phyloP scores from a whole-genome alignment of 2,329 filamentous ascomycete species.

The Penicillium sp. region DNA sequence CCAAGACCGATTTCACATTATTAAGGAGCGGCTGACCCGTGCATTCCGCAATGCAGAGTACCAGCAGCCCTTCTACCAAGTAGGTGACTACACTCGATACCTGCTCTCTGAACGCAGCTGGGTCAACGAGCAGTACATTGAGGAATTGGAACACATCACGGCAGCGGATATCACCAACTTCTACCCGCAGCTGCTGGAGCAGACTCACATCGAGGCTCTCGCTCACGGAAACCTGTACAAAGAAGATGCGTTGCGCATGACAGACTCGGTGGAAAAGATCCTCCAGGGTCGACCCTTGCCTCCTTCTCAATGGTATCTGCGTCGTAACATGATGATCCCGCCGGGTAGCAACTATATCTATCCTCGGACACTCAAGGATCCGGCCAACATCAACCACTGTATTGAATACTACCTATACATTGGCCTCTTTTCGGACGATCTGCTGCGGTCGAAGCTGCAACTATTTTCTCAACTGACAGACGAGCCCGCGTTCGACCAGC shows the following conservation, averaged over 20 bases:
- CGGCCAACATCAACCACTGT: slow-evolving; percentile 86
- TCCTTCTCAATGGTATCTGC: slow-evolving; percentile 76
- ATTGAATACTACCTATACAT: slow-evolving; percentile 78
- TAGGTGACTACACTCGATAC: slow-evolving; percentile 80
- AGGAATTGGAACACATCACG: slow-evolving; percentile 75
- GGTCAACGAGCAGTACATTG: slow-evolving; percentile 77
- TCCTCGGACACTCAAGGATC: slow-evolving; percentile 78
- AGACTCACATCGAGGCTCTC: slow-evolving; percentile 85
- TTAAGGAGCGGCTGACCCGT: slow-evolving; percentile 81
- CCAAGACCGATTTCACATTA: slow-evolving; percentile 85
- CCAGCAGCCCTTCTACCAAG: slow-evolving; percentile 85
- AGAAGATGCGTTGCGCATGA: slow-evolving; percentile 85
- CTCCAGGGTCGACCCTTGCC: slow-evolving; percentile 76
- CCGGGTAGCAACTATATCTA: slow-evolving; percentile 83
- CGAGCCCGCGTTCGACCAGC: slow-evolving; percentile 91
- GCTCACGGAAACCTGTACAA: slow-evolving; percentile 93
- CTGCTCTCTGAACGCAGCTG: slow-evolving; percentile 77
- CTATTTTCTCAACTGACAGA: slow-evolving; percentile 88
- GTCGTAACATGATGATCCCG: slow-evolving; percentile 76
- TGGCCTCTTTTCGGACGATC: slow-evolving; percentile 70
- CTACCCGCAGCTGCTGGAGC: slow-evolving; percentile 76
- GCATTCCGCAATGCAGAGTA: slow-evolving; percentile 85
- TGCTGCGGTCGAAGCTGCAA: slow-evolving; percentile 73
- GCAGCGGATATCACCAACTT: slow-evolving; percentile 76
- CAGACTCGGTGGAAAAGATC: slow-evolving; percentile 77